These are phyloP conservation scores for Cardiospermum halicacabum DNA, from an alignment of 345 rosid genomes.

Conservation along the genomic window DNA sequence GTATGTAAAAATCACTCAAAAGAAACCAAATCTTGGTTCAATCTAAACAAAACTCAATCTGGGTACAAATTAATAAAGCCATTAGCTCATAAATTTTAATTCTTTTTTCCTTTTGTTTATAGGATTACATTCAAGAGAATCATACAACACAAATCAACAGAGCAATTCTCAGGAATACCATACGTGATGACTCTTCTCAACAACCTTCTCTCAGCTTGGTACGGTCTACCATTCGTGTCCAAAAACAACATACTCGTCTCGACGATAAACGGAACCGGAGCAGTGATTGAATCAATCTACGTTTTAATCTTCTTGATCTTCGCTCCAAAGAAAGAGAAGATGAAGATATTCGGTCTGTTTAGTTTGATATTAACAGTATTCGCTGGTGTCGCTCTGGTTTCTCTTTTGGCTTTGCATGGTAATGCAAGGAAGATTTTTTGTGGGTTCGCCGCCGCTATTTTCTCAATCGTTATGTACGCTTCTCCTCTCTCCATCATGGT, in stretches of 20 bases:
- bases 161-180: slow-evolving; percentile 96
- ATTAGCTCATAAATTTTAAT: neutral
- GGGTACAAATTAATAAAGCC: too few relatives aligned
- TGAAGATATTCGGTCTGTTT: slow-evolving; percentile 61
- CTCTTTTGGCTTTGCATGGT: slow-evolving; percentile 68
- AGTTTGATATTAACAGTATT: slow-evolving; percentile 47
- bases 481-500: slow-evolving; percentile 97
- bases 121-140: slow-evolving; percentile 94
- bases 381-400: slow-evolving; percentile 52
- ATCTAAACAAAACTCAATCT: too few relatives aligned
- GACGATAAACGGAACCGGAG: slow-evolving; percentile 82
- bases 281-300: slow-evolving; percentile 59
- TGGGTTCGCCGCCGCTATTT: slow-evolving; percentile 73
- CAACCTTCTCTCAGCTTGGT: slow-evolving; percentile 98
- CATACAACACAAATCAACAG: slow-evolving; percentile 56
- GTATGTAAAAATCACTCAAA: slow-evolving; percentile 37
- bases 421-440: slow-evolving; percentile 67
- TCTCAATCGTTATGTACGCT: slow-evolving; percentile 94
- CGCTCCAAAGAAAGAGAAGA: slow-evolving; percentile 74
- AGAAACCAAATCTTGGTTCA: too few relatives aligned
- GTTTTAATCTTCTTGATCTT: slow-evolving; percentile 57
- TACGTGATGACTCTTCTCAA: slow-evolving; percentile 94
- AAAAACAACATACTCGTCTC: slow-evolving; percentile 68
- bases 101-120: neutral
- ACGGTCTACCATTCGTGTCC: slow-evolving; percentile 90